A percentile compares a stretch with the other conserved stretches of the same genome.
Conservation (phyloP, 2,329 filamentous ascomycete species). For the Huntiella omanensis region DNA sequence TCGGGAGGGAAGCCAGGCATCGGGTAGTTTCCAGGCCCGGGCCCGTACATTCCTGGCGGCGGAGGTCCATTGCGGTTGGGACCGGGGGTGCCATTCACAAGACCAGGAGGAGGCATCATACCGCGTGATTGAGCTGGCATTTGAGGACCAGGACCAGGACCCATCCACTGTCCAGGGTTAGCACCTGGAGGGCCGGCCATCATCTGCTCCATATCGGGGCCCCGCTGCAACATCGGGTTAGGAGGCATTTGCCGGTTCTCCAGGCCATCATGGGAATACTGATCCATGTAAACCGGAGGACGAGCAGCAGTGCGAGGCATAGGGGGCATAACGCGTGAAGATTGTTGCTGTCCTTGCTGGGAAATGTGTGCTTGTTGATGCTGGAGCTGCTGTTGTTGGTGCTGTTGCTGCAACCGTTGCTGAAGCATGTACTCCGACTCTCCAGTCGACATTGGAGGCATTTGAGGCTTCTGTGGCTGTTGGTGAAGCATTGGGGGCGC, state of each 20-base stretch:
- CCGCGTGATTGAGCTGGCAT: conserved; percentile 21
- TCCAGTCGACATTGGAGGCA: conserved; percentile 4
- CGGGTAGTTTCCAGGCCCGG: conserved; percentile 37
- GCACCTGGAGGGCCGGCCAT: conserved; percentile 26
- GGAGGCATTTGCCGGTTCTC: conserved; percentile 27
- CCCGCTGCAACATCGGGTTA: conserved; percentile 49
- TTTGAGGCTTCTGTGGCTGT: conserved; percentile 9
- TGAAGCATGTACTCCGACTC: conserved; percentile 13
- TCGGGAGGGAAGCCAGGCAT: conserved; percentile 20
- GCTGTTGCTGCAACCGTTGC: conserved; percentile 13
- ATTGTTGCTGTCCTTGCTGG: conserved; percentile 9
- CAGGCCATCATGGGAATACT: conserved; percentile 30
- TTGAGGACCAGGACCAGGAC: conserved; percentile 18
- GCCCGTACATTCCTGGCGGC: conserved; percentile 36
- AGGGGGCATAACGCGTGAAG: conserved; percentile 5
- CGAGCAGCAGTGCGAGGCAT: conserved; percentile 22
- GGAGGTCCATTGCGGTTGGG: conserved; percentile 28
- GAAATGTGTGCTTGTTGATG: conserved; percentile 16
- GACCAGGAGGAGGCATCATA: conserved; percentile 43
- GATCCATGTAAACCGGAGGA: conserved; percentile 34
- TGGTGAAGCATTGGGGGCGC: conserved; percentile 11
- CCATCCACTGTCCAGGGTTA: conserved; percentile 27
- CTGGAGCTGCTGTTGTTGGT: conserved; percentile 19
- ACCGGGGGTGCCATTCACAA: conserved; percentile 22
- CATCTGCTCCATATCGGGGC: conserved; percentile 40